A percentile compares a stretch with the other conserved stretches of the same genome.
Evolutionary conservation across 2,329 filamentous ascomycete species (phyloP).

Genomic region (Diatrype stigma): DNA sequence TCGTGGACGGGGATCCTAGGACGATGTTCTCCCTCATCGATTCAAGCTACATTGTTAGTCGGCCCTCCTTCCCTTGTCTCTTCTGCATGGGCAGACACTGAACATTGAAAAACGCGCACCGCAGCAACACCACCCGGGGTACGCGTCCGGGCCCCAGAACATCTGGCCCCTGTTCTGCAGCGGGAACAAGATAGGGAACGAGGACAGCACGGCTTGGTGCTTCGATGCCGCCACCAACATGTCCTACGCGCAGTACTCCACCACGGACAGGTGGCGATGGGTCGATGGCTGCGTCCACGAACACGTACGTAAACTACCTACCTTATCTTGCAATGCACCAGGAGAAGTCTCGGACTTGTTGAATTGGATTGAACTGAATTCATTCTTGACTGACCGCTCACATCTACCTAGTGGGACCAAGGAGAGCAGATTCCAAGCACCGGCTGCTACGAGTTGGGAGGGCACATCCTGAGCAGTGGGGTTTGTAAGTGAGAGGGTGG

Average conservation of each 20-base stretch:
- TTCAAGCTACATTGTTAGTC: slow-evolving; percentile 29
- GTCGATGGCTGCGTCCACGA: slow-evolving; percentile 37
- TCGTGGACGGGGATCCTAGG: slow-evolving; percentile 34
- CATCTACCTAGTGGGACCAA: slow-evolving; percentile 32
- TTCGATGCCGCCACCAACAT: slow-evolving; percentile 36
- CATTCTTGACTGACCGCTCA: slow-evolving; percentile 7
- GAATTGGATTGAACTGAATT: neutral
- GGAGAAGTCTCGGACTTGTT: neutral
- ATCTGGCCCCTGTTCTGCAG: slow-evolving; percentile 37
- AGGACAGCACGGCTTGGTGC: slow-evolving; percentile 30
- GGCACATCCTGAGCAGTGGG: neutral
- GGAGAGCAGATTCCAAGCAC: slow-evolving; percentile 26
- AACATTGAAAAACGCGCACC: neutral
- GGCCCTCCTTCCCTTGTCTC: neutral
- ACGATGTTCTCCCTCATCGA: slow-evolving; percentile 39
- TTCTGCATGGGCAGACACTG: neutral
- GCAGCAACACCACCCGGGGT: slow-evolving; percentile 36
- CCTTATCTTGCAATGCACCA: neutral
- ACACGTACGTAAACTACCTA: slow-evolving; percentile 27
- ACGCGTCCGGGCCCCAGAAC: slow-evolving; percentile 28
- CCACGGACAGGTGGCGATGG: slow-evolving; percentile 35
- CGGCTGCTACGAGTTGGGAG: slow-evolving; percentile 22
- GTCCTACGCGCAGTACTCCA: slow-evolving; percentile 36
- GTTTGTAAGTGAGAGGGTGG: neutral
- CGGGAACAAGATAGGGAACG: slow-evolving; percentile 30